A percentile compares a stretch with the other conserved stretches of the same genome.
phyloP scores from a whole-genome alignment of 177 flowering plant species.

The Tripterygium wilfordii region DNA sequence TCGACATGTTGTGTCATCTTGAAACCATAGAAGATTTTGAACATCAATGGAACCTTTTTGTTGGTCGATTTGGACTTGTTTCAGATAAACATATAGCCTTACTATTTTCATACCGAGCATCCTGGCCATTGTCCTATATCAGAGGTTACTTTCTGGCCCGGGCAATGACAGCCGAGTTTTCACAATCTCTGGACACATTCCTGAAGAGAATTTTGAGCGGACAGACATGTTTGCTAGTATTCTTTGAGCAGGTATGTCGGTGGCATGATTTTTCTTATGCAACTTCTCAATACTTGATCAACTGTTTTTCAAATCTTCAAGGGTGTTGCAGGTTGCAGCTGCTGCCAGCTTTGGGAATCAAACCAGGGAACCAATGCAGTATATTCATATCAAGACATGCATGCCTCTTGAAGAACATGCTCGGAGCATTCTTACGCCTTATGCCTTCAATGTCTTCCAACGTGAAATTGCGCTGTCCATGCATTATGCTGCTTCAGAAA shows the following conservation, averaged over 20 bases:
- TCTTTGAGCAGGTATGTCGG: constrained; percentile 54
- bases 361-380: constrained; percentile 24
- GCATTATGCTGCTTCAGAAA: constrained; percentile 54
- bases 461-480: constrained; percentile 49
- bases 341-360: constrained; percentile 27
- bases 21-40: constrained; percentile 59
- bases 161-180: constrained; percentile 34
- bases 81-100: constrained; percentile 57
- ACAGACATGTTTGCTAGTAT: constrained; percentile 43
- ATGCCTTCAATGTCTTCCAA: constrained; percentile 53
- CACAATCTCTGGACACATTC: constrained; percentile 37
- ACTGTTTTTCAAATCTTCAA: constrained; percentile 7
- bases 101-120: constrained; percentile 40
- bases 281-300: neutral
- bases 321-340: constrained; percentile 30
- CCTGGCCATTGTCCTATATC: constrained; percentile 41
- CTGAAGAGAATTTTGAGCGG: constrained; percentile 39
- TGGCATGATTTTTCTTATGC: neutral
- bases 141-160: constrained; percentile 50
- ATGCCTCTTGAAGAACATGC: constrained; percentile 74
- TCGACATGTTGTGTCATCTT: constrained; percentile 39
- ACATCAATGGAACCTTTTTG: constrained; percentile 51
- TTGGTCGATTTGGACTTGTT: constrained; percentile 47
- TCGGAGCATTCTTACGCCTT: constrained; percentile 48
- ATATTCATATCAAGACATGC: constrained; percentile 42